Evolutionary conservation across 2,329 filamentous ascomycete genomes (phyloP), one percentile per base, ranked within the genome.

Genomic region (Magnaporthiopsis incrustans): DNA sequence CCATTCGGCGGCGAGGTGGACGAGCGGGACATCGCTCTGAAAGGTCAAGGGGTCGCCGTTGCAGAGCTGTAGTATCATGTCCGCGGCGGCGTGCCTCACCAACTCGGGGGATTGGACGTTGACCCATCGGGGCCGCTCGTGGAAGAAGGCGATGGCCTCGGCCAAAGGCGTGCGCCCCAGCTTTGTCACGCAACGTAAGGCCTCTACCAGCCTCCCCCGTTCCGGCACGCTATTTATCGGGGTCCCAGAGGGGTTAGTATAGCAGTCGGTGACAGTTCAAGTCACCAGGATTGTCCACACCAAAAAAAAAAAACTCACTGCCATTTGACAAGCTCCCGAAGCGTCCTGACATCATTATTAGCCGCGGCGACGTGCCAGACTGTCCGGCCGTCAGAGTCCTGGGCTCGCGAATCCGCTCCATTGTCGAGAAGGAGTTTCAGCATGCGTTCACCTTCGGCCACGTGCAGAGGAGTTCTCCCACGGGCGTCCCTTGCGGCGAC

Each of bases 311-410:
- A 44, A 56, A 33, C 61, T 63, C 18, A 63, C 61, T 59, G 53
- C 4, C 57, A 57, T 18, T 59, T 30, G 26, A 27, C 14, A n/a
- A 63, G 53, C 8, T n/a, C 61, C 32, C 18, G 1, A 12, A 63
- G 57, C 8, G 57, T 18, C 4, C 1, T 11, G 5, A 35, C n/a
- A 27, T 63, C 61, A 35, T 63, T 57, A 18, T 63, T 63, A 3
- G 22, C 56, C 14, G 61, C 61, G 25, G 33, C 30, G 35, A 44
- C 33, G 7, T 63, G 61, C 61, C 61, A 63, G 25, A 63, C 11
- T 22, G 10, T 62, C 11, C 53, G 50, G 61, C 61, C 61, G 32
- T 62, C 50, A 7, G 22, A 18, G 61, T 57, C 61, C 14, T 38
- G 33, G 33, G 32, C 32, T 18, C 11, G 32, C n/a, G 33, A 44